Evolutionary conservation across 768 basidiomycete species (phyloP), one percentile per base, ranked within the genome.

Genomic region (Panaeolus papilionaceus): DNA sequence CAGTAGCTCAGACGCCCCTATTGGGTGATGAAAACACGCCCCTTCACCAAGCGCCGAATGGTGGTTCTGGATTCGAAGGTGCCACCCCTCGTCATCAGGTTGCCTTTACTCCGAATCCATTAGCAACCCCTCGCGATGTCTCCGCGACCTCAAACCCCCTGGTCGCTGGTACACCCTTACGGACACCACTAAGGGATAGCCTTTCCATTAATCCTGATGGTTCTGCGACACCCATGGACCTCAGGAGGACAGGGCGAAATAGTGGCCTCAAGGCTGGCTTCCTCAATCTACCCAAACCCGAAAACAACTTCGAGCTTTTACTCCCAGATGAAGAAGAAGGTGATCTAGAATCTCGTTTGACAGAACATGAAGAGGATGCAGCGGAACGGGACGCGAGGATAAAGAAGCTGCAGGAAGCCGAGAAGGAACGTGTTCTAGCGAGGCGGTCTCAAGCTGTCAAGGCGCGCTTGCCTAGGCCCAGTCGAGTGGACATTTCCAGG

Each of bases 11-110:
- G 79, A 99, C 98, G 0, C 98, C 98, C 16, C 83, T 99, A 1
- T 86, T 99, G 12, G 98, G 98, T 3, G 95, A 99, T 62, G 97
- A 99, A 79, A 99, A 99, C 78, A 99, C 98, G 0, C 98, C 96
- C 12, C 77, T 99, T 61, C 97, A 96, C 75, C 78, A 81, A 7
- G 83, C 84, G 1, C 83, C 89, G 23, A 87, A 83, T n/a, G 91
- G 89, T 14, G 93, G 94, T 12, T 95, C 95, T 7, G 98, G 98
- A 2, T 99, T 95, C 75, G 96, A 96, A 76, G 86, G 96, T 54
- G 97, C 96, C 0, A 98, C 97, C 4, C 98, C 98, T n/a, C 90
- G 88, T 23, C 95, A 95, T 71, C 89, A 90, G 71, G 91, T 93
- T 37, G 87, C 94, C 0, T 95, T 96, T 70, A 99, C 98, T 0